Evolutionary conservation across 768 basidiomycete genomes (phyloP), one percentile per base, ranked within the genome.

Genomic region (Krasilnikovozyma curviuscula): DNA sequence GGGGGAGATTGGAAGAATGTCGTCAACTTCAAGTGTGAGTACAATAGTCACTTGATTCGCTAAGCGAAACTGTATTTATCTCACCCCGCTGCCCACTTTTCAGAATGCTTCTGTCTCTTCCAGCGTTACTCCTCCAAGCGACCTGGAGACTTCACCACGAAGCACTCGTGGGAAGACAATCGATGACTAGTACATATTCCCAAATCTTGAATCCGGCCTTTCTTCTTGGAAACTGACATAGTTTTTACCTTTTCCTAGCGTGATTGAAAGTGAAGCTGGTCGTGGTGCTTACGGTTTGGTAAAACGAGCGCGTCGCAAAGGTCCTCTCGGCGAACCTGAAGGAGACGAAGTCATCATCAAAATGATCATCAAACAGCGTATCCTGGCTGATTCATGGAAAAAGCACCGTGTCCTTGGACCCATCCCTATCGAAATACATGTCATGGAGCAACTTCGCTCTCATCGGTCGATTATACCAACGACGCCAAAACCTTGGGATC

Each of bases 361-460:
- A 61, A 89, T 93, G 65, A 79, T 97, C 59, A 89, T 97, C 70
- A 97, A 97, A 66, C 88, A 84, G 40, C 82, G 93, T 44, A 98
- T 98, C 51, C 73, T 98, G 44, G 91, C 91, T 27, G 91, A 98
- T 67, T 97, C 91, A 65, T 98, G 93, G 93, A 97, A 97, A 69
- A 83, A 64, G 60, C 91, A 98, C 63, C 81, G 83, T 35, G 76
- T 79, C 53, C 75, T 83, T 63, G 91, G 91, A 48, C 93, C 93
- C 7, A 93, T 97, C 58, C 91, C 93, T 14, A 91, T 97, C 68
- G 93, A 98, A 67, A 91, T 65, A 19, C 64, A 65, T 48, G 63
- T 65, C 10, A 64, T 65, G 63, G 64, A 65, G 24, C 64, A 65
- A 44, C 53, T 65, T n/a, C 55, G 62, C 30, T 62, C 63, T 48